A percentile compares a stretch with the other conserved stretches of the same genome.
Evolutionary conservation across 1,139 yeast species (phyloP).

Genomic region (Kurtzmaniella quercitrusa): DNA sequence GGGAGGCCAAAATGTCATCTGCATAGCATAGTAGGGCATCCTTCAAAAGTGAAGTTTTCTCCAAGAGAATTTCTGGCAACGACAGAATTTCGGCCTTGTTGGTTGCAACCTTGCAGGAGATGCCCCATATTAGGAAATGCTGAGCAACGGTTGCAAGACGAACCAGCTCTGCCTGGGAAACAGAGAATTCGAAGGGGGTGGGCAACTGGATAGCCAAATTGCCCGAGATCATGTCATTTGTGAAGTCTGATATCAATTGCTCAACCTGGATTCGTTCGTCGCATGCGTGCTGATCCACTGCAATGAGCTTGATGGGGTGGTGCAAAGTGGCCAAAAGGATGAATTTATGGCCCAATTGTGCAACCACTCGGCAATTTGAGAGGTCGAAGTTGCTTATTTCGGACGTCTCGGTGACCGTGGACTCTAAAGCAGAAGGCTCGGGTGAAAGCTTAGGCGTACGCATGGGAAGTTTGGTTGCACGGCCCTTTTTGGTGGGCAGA

Average conservation of each 20-base stretch:
- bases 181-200: conserved; percentile 14
- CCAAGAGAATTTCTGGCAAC: conserved; percentile 26
- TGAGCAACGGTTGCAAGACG: conserved; percentile 22
- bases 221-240: conserved; percentile 13
- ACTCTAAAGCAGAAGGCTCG: neutral
- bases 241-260: conserved; percentile 27
- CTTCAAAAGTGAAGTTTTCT: neutral
- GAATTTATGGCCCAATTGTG: conserved; percentile 59
- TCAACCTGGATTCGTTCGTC: conserved; percentile 69
- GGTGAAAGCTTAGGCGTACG: neutral
- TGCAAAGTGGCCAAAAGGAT: conserved; percentile 28
- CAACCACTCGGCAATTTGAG: conserved; percentile 17
- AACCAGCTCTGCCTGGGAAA: conserved; percentile 23
- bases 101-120: conserved; percentile 18
- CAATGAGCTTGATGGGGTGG: conserved; percentile 21
- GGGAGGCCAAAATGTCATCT: neutral
- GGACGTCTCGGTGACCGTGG: neutral
- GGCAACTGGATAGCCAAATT: conserved; percentile 10
- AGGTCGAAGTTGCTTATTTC: neutral
- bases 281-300: conserved; percentile 75
- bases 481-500: neutral
- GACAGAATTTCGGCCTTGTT: conserved; percentile 22
- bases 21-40: neutral
- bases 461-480: neutral
- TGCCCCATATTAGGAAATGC: conserved; percentile 33